phyloP scores from a whole-genome alignment of 768 basidiomycete genomes.

The Termitomyces sp. region DNA sequence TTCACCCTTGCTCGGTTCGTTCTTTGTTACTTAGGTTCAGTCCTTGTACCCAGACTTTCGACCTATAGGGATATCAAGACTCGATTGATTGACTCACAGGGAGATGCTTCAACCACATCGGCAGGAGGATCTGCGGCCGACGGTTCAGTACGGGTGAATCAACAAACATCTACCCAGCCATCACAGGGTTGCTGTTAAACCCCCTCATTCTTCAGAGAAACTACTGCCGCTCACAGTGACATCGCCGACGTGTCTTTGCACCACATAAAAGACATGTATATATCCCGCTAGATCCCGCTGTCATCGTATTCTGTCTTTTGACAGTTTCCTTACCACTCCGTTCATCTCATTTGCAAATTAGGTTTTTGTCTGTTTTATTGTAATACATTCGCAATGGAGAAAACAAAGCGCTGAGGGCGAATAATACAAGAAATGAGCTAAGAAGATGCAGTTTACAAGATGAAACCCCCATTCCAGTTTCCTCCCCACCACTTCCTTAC shows the following conservation, averaged over 20 bases:
- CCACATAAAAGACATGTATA: not conserved
- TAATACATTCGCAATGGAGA: conserved; percentile 22
- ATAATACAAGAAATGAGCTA: not conserved
- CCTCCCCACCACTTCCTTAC: conserved; percentile 91
- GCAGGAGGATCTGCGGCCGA: conserved; percentile 39
- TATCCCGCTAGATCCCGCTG: not conserved
- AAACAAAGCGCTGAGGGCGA: conserved; percentile 6
- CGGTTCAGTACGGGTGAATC: conserved; percentile 66
- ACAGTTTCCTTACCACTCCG: conserved; percentile 10
- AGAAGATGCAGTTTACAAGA: conserved; percentile 11
- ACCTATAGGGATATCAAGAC: conserved; percentile 91
- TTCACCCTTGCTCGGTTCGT: conserved; percentile 91
- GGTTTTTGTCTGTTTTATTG: conserved; percentile 17
- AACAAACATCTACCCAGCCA: conserved; percentile 42
- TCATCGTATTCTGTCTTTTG: conserved; percentile 3
- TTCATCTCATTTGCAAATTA: conserved; percentile 22
- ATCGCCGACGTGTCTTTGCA: conserved; percentile 1
- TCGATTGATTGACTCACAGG: conserved; percentile 93
- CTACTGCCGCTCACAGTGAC: conserved; percentile 1
- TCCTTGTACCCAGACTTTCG: not conserved
- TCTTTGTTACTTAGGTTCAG: not conserved
- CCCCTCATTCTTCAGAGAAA: conserved; percentile 1
- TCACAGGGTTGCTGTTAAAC: conserved; percentile 53
- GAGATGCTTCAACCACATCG: conserved; percentile 46
- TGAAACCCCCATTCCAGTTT: conserved; percentile 65